These are phyloP conservation scores for Phytophthora cactorum DNA, from an alignment of 352 stramenopile genomes.

Conservation along the genomic window DNA sequence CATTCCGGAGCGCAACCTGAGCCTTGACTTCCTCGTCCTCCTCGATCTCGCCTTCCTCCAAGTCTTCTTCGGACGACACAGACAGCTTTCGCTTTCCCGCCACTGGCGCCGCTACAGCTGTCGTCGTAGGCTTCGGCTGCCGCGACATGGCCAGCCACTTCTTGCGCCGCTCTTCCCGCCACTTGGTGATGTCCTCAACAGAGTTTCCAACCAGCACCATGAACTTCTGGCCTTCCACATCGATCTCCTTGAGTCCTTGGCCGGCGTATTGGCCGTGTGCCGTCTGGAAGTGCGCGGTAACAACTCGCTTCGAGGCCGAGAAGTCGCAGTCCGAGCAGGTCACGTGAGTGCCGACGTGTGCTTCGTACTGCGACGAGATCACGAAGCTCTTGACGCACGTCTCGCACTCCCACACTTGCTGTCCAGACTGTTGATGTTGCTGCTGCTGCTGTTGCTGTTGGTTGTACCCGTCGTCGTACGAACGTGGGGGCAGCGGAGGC, in stretches of 20 bases:
- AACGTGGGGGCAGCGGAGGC: conserved; percentile 30
- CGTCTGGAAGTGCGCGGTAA: conserved; percentile 71
- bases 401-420: conserved; percentile 58
- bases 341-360: conserved; percentile 78
- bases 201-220: conserved; percentile 86
- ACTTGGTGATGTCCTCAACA: conserved; percentile 79
- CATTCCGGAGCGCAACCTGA: conserved; percentile 15
- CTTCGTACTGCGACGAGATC: conserved; percentile 72
- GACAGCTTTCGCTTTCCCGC: conserved; percentile 61
- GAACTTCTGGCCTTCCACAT: conserved; percentile 89
- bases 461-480: conserved; percentile 24
- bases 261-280: conserved; percentile 73
- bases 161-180: conserved; percentile 77
- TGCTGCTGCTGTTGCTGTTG: conserved; percentile 19
- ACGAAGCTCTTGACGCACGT: conserved; percentile 77
- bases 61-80: conserved; percentile 44
- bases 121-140: conserved; percentile 24
- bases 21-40: conserved; percentile 40
- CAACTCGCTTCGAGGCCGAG: conserved; percentile 76
- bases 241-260: conserved; percentile 81
- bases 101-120: background rate
- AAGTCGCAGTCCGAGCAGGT: conserved; percentile 75
- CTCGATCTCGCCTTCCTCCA: conserved; percentile 71
- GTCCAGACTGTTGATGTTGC: conserved; percentile 17
- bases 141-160: conserved; percentile 55